Base-by-base conservation (phyloP, 1,139 yeast genomes). In the Scheffersomyces stambukii region DNA sequence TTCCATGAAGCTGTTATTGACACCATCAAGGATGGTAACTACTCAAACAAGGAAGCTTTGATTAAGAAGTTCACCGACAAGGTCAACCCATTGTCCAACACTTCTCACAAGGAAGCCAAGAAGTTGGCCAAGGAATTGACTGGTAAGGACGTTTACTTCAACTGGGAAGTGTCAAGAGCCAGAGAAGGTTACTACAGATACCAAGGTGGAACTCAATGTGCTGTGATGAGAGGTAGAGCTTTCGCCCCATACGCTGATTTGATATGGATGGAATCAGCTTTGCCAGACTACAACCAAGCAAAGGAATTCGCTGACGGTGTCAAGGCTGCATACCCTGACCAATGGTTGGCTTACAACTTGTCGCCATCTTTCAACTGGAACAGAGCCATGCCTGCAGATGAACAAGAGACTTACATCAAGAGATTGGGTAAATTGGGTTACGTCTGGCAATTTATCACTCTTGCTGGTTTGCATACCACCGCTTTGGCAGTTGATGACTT, bases 361-460 rank as follows among this genome's bases (percentile, higher is more conserved):
- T 85, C 96, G 25, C 96, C 97, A 45, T 85, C 96, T 8, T 91
- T 91, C 80, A 91, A 91, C 77, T 91, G 97, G 97, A 85, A 85
- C 60, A 77, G 77, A 48, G 96, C 96, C 36, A 86, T 89, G 96
- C 69, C 81, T 34, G 69, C 82, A 22, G 71, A 74, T 30, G 96
- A 91, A 53, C 96, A 89, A 67, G 83, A 81, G 57, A 84, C 96
- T 29, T 89, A 86, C 64, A 89, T 91, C 59, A 64, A 75, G 59
- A 78, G 96, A 60, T 77, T 89, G 43, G 95, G 83, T 44, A 70
- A 82, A 61, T 75, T 89, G 45, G 98, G 98, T 40, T 91, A 81
- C 67, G 86, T 84, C 43, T 91, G 98, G 98, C 97, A 89, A 64
- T 91, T 91, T 62, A 89, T 91, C 59, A 89, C 98, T 20, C 77